A percentile compares a stretch with the other conserved stretches of the same genome.
Conservation (phyloP, 192 early-diverging fungal species). For the Coemansia nantahalensis region DNA sequence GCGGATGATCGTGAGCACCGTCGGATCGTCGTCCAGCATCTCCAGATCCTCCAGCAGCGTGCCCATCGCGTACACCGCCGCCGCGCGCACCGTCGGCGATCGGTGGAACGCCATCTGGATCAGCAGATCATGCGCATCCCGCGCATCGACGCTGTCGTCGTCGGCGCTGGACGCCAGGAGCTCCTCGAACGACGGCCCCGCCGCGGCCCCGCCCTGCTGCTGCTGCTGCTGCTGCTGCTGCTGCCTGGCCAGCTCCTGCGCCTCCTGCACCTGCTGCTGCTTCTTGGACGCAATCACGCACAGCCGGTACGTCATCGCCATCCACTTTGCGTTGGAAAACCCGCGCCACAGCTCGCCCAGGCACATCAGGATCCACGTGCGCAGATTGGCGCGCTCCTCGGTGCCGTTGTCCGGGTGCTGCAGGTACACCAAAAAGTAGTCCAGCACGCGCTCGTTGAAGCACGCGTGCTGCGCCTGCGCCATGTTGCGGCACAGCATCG, state of each 20-base stretch:
- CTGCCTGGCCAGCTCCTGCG: slow-evolving; percentile 1
- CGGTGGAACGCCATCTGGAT: slow-evolving; percentile 45
- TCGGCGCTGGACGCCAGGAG: slow-evolving; percentile 41
- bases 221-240: slow-evolving; percentile 5
- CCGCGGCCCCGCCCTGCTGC: background rate
- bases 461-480: slow-evolving; percentile 83
- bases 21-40: slow-evolving; percentile 58
- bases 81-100: slow-evolving; percentile 77
- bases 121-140: slow-evolving; percentile 43
- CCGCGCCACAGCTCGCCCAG: slow-evolving; percentile 82
- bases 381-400: slow-evolving; percentile 51
- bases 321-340: slow-evolving; percentile 61
- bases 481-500: slow-evolving; percentile 88
- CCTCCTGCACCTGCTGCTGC: slow-evolving; percentile 24
- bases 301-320: slow-evolving; percentile 47
- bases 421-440: slow-evolving; percentile 51
- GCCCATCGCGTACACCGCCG: slow-evolving; percentile 78
- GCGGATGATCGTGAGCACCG: slow-evolving; percentile 69
- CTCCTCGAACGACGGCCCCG: slow-evolving; percentile 40
- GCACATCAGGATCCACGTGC: slow-evolving; percentile 90
- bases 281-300: slow-evolving; percentile 54
- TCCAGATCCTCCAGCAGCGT: slow-evolving; percentile 63
- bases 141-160: slow-evolving; percentile 40
- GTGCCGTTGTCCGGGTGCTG: slow-evolving; percentile 49
- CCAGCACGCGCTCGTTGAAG: slow-evolving; percentile 52